phyloP scores from a whole-genome alignment of 768 basidiomycete species.

The Xerocomellus amylosporus region DNA sequence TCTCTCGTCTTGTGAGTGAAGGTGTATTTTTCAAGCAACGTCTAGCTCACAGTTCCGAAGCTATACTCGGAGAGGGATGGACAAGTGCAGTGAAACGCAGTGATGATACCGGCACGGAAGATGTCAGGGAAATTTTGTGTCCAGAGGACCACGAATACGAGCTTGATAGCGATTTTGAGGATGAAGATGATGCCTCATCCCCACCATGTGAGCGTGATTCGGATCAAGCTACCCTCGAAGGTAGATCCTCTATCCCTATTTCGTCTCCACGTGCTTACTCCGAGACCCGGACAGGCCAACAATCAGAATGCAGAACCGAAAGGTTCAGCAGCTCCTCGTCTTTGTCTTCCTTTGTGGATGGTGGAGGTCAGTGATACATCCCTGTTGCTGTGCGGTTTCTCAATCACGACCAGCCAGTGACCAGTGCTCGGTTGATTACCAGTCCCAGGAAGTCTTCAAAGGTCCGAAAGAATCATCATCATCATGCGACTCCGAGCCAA shows the following conservation, averaged over 20 bases:
- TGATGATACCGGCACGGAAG: neutral
- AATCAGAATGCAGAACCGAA: neutral
- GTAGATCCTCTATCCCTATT: neutral
- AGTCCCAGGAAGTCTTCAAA: conserved; percentile 7
- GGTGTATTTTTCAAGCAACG: neutral
- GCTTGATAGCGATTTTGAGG: conserved; percentile 27
- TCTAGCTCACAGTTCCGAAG: conserved; percentile 9
- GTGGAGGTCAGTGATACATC: conserved; percentile 1
- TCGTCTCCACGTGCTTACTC: neutral
- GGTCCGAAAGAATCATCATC: neutral
- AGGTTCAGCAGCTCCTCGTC: conserved; percentile 1
- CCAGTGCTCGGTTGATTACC: neutral
- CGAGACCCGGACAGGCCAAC: neutral
- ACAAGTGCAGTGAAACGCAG: neutral
- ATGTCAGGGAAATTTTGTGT: conserved; percentile 2
- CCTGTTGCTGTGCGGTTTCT: neutral
- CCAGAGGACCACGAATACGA: conserved; percentile 16
- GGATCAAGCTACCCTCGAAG: neutral
- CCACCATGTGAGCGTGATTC: neutral
- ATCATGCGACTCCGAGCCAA: neutral
- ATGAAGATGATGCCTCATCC: conserved; percentile 16
- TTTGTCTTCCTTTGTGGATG: conserved; percentile 11
- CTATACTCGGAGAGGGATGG: conserved; percentile 10
- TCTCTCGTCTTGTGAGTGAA: conserved; percentile 8
- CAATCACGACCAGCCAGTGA: conserved; percentile 7